Base-by-base conservation (phyloP, 2,329 filamentous ascomycete genomes). In the Zelopaecilomyces penicillatus region DNA sequence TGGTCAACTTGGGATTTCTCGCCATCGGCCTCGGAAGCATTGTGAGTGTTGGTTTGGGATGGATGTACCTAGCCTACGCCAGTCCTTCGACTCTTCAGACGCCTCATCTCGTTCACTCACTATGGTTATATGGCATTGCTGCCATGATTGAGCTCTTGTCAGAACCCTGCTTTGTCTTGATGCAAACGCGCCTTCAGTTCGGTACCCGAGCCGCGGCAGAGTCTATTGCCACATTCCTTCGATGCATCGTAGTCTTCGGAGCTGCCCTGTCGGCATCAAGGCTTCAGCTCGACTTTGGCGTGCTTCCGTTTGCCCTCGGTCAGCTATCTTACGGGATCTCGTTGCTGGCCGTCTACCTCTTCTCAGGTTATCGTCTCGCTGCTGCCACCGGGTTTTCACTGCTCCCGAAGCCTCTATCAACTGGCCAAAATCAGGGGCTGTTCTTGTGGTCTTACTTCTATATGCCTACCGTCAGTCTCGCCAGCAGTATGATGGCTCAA, bases 1-100 rank as follows among this genome's bases (percentile, higher is more conserved):
- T 91, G 37, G 78, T 97, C 64, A 98, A 98, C 58, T 72, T 95
- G 34, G 86, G 89, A 2, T 94, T 95, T 62, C 66, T 97, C 26
- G 79, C 88, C 26, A 71, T 94, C 10, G 61, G 73, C 0, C 70
- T 91, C 1, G 90, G 90, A 1, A 54, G 81, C 8, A 65, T 78
- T 1, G 74, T 89, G 31, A 78, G 85, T 1, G 61, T 77, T 10
- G 57, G 74, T 1, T 70, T 96, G 2, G 85, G 82, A 10, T 69
- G 73, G 59, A 70, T 83, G 43, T 96, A 94, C 64, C 67, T 84
- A 11, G 69, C 67, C 4, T 76, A 73, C 4, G 64, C 74, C 3
- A 63, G 60, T 4, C 53, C 69, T 1, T 64, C 66, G 2, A 71
- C 74, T 2, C 63, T 74, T 4, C 65, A 74, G 11, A 83, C 82